Evolutionary conservation across 768 basidiomycete species (phyloP).

Genomic region (Aureoboletus auriporus): DNA sequence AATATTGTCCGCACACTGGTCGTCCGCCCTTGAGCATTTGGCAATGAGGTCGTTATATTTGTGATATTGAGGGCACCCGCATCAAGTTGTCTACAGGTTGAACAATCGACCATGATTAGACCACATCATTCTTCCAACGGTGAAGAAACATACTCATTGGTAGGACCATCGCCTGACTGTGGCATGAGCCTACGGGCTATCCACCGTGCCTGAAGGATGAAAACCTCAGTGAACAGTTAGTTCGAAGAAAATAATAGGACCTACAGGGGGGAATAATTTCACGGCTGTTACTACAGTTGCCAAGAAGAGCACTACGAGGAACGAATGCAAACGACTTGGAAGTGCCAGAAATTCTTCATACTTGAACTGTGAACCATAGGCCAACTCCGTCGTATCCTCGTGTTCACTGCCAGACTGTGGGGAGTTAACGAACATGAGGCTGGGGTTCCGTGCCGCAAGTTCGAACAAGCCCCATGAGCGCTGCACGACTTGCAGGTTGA

Average conservation of each 20-base stretch:
- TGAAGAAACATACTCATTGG: constrained; percentile 46
- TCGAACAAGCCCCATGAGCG: constrained; percentile 54
- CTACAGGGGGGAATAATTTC: constrained; percentile 34
- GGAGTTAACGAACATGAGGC: constrained; percentile 10
- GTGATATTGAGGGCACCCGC: constrained; percentile 58
- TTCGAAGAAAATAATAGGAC: constrained; percentile 11
- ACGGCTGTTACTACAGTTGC: constrained; percentile 23
- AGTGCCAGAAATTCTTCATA: constrained; percentile 69
- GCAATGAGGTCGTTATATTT: constrained; percentile 66
- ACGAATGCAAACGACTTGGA: constrained; percentile 36
- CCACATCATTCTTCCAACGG: not conserved
- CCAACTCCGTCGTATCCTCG: constrained; percentile 14
- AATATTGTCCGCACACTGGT: constrained; percentile 55
- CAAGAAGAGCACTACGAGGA: constrained; percentile 36
- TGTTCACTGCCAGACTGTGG: constrained; percentile 14
- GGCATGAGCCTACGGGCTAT: constrained; percentile 48
- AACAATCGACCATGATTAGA: constrained; percentile 1
- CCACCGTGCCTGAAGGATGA: constrained; percentile 42
- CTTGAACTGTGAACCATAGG: constrained; percentile 68
- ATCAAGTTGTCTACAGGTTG: constrained; percentile 44
- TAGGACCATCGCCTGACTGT: constrained; percentile 58
- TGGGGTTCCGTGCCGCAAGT: constrained; percentile 20
- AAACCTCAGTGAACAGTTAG: not conserved
- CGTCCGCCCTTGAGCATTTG: constrained; percentile 36
- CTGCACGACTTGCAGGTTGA: constrained; percentile 49